Percentiles rank a stretch among this genome's conserved stretches.
Conservation (phyloP, 2,329 filamentous ascomycete genomes). For the Fonsecaea pedrosoi region DNA sequence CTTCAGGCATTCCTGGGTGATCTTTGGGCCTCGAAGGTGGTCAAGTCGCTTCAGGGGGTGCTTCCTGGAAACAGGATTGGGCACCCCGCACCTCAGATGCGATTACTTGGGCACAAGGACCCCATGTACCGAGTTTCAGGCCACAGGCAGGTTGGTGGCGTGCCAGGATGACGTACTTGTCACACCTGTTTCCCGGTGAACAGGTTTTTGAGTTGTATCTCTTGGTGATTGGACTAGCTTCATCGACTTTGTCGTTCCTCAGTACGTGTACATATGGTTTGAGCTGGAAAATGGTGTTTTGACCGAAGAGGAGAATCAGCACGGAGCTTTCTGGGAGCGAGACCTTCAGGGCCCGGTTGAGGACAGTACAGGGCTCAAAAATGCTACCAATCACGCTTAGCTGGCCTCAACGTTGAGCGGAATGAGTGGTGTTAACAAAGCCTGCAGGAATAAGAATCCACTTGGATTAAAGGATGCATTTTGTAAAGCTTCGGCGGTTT, state of each 20-base stretch:
- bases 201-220: neutral
- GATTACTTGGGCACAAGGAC: conserved; percentile 3
- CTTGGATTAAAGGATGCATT: conserved; percentile 6
- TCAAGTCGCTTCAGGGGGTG: neutral
- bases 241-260: neutral
- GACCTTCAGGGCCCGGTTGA: neutral
- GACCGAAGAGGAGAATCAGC: neutral
- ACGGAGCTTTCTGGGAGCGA: neutral
- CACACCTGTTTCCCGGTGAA: neutral
- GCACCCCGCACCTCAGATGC: neutral
- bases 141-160: neutral
- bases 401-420: neutral
- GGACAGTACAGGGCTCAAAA: neutral
- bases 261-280: neutral
- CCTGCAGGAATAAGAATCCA: neutral
- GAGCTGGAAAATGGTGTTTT: neutral
- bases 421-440: neutral
- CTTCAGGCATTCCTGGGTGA: neutral
- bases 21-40: neutral
- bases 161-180: neutral
- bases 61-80: conserved; percentile 13
- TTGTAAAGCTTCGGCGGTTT: neutral
- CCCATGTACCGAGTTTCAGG: conserved; percentile 9
- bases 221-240: neutral
- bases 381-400: conserved; percentile 6